Evolutionary conservation across 495 filamentous ascomycete species (phyloP), one percentile per base, ranked within the genome.

Genomic region (Evansstolkia leycettana): DNA sequence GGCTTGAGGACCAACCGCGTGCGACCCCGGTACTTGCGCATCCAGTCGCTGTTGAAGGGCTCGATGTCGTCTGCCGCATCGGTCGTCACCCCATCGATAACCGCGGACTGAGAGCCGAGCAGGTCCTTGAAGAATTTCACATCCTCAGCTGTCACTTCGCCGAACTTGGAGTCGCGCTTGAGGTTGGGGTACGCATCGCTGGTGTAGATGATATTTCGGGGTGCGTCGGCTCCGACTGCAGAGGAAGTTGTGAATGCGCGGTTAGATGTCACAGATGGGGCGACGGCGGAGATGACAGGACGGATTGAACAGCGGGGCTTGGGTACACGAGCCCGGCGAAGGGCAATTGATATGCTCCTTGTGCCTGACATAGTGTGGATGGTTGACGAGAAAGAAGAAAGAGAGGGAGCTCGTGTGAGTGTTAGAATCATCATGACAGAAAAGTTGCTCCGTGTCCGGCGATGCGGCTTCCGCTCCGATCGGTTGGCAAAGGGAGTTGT

Each of bases 21-120:
- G 52, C 94, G 88, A 25, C 90, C 90, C 25, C 85, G 78, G 65
- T 95, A 98, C 58, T 98, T 98, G 55, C 83, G 76, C 92, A 96
- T 96, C 90, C 90, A 98, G 64, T 98, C 90, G 45, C 73, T 75
- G 63, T 98, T 98, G 72, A 84, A 96, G 11, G 86, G 74, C 49
- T 89, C 85, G 37, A 96, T 67, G 49, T 98, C 90, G 41, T 81
- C 78, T 0, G 67, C 57, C 13, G 76, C 75, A 50, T 82, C 76
- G 46, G 69, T 58, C 4, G 80, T 80, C 26, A 90, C 69, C 30
- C 84, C 84, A 46, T 95, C 82, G 35, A 94, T 73, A 28, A 94
- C 67, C n/a, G 86, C 84, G 7, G 80, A 81, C 27, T 75, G 72
- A 14, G 67, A 68, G 33, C 84, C 82, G 25, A 95, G 67, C 4